Conservation (phyloP, 2,329 filamentous ascomycete species). For the Talaromyces pinophilus region DNA sequence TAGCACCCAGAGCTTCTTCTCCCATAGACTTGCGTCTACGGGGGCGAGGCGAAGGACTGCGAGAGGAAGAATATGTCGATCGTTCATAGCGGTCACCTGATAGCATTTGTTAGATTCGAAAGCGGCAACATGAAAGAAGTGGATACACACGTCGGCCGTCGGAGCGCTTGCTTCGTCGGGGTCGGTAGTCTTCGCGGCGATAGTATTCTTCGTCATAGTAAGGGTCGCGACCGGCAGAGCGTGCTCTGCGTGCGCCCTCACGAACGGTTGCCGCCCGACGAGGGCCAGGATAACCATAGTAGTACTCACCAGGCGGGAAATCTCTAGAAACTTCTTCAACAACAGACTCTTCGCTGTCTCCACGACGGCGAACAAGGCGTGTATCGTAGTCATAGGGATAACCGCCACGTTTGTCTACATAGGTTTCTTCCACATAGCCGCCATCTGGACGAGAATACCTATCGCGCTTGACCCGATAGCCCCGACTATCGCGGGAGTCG, state of each 20-base stretch:
- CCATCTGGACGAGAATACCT: constrained; percentile 32
- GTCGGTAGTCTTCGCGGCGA: constrained; percentile 44
- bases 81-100: constrained; percentile 36
- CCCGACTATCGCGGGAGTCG: constrained; percentile 33
- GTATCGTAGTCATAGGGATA: constrained; percentile 24
- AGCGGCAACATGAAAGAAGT: not conserved
- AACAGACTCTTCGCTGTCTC: constrained; percentile 68
- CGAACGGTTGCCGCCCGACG: constrained; percentile 35
- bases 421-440: constrained; percentile 33
- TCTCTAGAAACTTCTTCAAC: constrained; percentile 83
- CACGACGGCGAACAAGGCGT: constrained; percentile 37
- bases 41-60: constrained; percentile 43
- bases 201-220: constrained; percentile 39
- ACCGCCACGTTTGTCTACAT: constrained; percentile 29
- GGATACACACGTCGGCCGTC: constrained; percentile 44
- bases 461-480: constrained; percentile 34
- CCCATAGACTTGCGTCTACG: constrained; percentile 50
- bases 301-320: constrained; percentile 70
- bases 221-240: constrained; percentile 37
- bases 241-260: constrained; percentile 40
- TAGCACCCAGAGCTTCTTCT: constrained; percentile 54
- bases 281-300: constrained; percentile 33
- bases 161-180: constrained; percentile 46
- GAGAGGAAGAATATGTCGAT: constrained; percentile 39
- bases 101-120: not conserved